phyloP scores from a whole-genome alignment of 2,329 filamentous ascomycete species.

The Mollisiaceae sp. region DNA sequence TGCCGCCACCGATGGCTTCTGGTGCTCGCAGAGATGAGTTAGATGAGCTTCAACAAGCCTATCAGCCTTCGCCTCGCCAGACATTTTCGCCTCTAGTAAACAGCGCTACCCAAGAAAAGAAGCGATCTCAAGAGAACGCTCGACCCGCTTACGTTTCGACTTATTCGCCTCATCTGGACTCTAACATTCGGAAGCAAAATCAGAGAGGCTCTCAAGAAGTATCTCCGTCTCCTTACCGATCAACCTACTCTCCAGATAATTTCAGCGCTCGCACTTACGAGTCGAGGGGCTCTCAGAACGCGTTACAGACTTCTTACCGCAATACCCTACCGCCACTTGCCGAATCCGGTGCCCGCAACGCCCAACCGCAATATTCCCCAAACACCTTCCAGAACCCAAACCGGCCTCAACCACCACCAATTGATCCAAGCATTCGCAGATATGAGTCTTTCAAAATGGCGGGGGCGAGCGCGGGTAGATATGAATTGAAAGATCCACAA shows the following conservation, averaged over 20 bases:
- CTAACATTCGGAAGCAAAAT: not conserved
- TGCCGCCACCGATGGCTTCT: constrained; percentile 3
- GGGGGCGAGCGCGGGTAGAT: not conserved
- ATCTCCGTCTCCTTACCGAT: not conserved
- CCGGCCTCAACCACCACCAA: constrained; percentile 5
- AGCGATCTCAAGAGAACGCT: not conserved
- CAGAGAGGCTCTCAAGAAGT: not conserved
- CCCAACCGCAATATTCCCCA: not conserved
- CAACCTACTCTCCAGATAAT: not conserved
- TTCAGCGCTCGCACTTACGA: not conserved
- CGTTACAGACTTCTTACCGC: not conserved
- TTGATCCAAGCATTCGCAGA: not conserved
- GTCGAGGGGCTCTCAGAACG: constrained; percentile 2
- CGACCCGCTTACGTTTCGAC: not conserved
- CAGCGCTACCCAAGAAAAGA: not conserved
- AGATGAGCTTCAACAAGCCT: not conserved
- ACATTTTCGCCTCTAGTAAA: not conserved
- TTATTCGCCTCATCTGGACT: not conserved
- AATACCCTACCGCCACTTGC: not conserved
- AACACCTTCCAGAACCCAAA: not conserved
- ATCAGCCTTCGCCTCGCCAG: not conserved
- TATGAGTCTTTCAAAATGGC: constrained; percentile 2
- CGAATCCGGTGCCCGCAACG: not conserved
- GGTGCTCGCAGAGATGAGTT: not conserved
- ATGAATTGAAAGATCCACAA: not conserved